Base-by-base conservation (phyloP, 2,329 filamentous ascomycete genomes). In the Chaetomium globosum region DNA sequence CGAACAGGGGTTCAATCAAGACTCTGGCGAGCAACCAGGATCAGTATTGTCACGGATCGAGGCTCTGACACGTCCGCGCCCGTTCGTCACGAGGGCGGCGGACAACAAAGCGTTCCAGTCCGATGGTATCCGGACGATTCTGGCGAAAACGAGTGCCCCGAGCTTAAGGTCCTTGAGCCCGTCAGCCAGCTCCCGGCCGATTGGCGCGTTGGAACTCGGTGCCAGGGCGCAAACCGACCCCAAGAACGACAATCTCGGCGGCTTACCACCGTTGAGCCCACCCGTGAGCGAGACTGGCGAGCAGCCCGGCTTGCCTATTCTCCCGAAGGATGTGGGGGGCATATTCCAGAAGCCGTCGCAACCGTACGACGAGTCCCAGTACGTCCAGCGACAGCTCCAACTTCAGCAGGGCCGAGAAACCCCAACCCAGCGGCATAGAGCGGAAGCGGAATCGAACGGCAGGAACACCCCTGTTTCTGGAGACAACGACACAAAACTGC, bases 341-440 rank as follows among this genome's bases (percentile, higher is more conserved):
- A 78, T 84, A 28, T 83, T 85, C 66, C 89, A 89, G 69, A 92
- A 92, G 73, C 91, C 93, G 1, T 79, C 81, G 1, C 85, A 89
- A 59, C 85, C 87, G 8, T 97, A 95, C 71, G 92, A 96, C 72
- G 93, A 97, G 73, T 87, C 89, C 23, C 90, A 92, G 73, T 97
- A 92, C 72, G 85, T 91, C 5, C 89, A 96, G 73, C 87, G 92
- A 53, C 90, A 96, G 73, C 80, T 91, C 56, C 90, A 93, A 74
- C 85, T 97, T 75, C 90, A 94, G 68, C 86, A 90, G 72, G 90
- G 88, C 31, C 85, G 89, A 30, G 89, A 89, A 63, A 86, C 86
- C 0, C 85, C 89, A 0, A 80, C 80, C 0, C 77, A 77, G 39
- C 77, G 78, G 8, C 74, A 74, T 68, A 80, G 82, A 12, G 72